Conservation (phyloP, 495 filamentous ascomycete genomes). For the Pyronema domesticum region DNA sequence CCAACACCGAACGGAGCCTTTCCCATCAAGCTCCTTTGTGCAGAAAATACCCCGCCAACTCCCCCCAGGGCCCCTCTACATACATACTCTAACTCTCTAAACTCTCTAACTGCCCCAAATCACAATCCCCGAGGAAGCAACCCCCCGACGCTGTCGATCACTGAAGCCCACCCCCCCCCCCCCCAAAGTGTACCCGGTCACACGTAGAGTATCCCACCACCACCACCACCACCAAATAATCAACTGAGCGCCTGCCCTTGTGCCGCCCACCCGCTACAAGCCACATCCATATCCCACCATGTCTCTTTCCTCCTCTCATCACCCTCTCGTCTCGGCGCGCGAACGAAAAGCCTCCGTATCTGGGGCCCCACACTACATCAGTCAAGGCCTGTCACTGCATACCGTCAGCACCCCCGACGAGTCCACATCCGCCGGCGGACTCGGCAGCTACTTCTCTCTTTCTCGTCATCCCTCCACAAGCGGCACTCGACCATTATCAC, state of each 20-base stretch:
- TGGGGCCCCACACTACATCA: constrained; percentile 21
- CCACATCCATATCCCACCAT: not conserved
- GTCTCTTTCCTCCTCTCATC: not conserved
- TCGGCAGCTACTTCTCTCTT: constrained; percentile 21
- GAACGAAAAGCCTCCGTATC: constrained; percentile 21
- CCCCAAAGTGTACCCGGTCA: not conserved
- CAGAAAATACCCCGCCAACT: too few relatives aligned
- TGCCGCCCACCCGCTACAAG: too few relatives aligned
- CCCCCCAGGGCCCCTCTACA: too few relatives aligned
- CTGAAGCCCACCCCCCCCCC: not conserved
- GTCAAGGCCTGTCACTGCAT: constrained; percentile 18
- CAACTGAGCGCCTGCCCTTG: too few relatives aligned
- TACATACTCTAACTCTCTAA: too few relatives aligned
- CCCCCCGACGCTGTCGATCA: not conserved
- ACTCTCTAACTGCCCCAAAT: too few relatives aligned
- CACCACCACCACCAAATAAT: not conserved
- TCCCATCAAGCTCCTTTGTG: too few relatives aligned
- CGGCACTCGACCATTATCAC: not conserved
- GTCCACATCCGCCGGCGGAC: constrained; percentile 4
- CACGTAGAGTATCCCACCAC: not conserved
- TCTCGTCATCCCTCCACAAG: constrained; percentile 7
- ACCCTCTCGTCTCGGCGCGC: not conserved
- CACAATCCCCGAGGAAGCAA: too few relatives aligned
- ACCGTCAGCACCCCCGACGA: constrained; percentile 23
- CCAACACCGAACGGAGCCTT: too few relatives aligned